phyloP scores from a whole-genome alignment of 2,329 filamentous ascomycete species.

The Cordyceps fumosorosea region DNA sequence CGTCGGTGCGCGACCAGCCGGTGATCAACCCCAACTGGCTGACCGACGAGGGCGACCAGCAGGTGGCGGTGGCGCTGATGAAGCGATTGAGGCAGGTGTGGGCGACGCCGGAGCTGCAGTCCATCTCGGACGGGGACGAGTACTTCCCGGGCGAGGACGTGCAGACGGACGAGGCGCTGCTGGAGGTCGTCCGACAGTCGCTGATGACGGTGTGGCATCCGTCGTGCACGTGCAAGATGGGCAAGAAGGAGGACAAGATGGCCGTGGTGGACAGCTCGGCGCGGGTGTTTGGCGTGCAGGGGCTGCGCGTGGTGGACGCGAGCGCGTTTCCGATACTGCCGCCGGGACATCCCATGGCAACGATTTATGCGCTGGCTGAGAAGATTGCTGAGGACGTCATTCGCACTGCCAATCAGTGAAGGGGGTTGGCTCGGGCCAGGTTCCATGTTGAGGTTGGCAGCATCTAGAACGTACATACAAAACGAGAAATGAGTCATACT shows the following conservation, averaged over 20 bases:
- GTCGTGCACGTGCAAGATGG: constrained; percentile 26
- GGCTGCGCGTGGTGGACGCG: constrained; percentile 55
- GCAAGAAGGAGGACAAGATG: constrained; percentile 45
- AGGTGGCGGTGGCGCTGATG: constrained; percentile 36
- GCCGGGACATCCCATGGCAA: constrained; percentile 18
- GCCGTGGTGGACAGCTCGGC: constrained; percentile 54
- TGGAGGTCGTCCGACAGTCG: background rate
- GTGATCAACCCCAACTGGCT: constrained; percentile 41
- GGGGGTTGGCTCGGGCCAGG: too few species aligned
- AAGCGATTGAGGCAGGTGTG: constrained; percentile 34
- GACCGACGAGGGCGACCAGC: constrained; percentile 32
- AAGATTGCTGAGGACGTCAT: constrained; percentile 20
- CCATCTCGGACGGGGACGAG: constrained; percentile 28
- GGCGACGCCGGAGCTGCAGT: constrained; percentile 17
- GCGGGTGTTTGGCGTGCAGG: constrained; percentile 46
- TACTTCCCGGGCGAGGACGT: constrained; percentile 30
- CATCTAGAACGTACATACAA: too few species aligned
- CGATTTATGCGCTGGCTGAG: constrained; percentile 22
- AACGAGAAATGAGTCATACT: too few species aligned
- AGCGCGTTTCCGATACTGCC: constrained; percentile 35
- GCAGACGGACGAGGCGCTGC: constrained; percentile 13
- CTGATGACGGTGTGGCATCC: constrained; percentile 2
- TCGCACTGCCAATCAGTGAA: background rate
- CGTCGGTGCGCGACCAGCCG: constrained; percentile 27
- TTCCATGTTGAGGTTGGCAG: background rate